Conservation (phyloP, 345 rosid genomes). For the Hevea brasiliensis region DNA sequence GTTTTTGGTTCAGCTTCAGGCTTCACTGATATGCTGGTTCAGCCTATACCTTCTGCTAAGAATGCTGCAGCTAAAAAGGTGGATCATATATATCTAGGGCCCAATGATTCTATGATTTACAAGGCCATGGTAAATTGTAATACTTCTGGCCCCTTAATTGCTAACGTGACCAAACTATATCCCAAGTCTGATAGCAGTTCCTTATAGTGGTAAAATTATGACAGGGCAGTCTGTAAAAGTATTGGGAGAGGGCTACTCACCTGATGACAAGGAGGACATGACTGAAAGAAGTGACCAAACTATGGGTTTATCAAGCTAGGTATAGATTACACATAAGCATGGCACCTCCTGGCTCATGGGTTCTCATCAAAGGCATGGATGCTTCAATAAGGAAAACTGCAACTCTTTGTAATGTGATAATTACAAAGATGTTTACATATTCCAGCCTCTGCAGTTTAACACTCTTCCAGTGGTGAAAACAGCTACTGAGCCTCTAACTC, state of each 20-base stretch:
- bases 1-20: conserved; percentile 97
- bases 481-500: conserved; percentile 96
- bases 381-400: conserved; percentile 98
- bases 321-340: conserved; percentile 85
- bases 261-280: conserved; percentile 97
- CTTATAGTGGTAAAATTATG: conserved; percentile 83
- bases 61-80: conserved; percentile 80
- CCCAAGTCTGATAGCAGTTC: conserved; percentile 97
- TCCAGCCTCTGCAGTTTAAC: conserved; percentile 85
- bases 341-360: conserved; percentile 99
- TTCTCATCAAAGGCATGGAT: conserved; percentile 92
- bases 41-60: conserved; percentile 92
- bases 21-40: conserved; percentile 95
- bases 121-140: conserved; percentile 85
- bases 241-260: conserved; percentile 95
- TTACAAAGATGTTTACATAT: conserved; percentile 79
- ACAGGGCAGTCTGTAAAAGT: conserved; percentile 91
- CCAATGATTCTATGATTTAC: conserved; percentile 65
- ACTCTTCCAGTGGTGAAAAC: conserved; percentile 97
- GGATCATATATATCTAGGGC: conserved; percentile 77
- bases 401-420: conserved; percentile 67
- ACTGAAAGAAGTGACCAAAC: conserved; percentile 89
- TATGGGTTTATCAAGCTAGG: conserved; percentile 94
- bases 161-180: conserved; percentile 88
- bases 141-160: conserved; percentile 89